Evolutionary conservation across 768 basidiomycete genomes (phyloP).

Genomic region (Boletellus emodensis): DNA sequence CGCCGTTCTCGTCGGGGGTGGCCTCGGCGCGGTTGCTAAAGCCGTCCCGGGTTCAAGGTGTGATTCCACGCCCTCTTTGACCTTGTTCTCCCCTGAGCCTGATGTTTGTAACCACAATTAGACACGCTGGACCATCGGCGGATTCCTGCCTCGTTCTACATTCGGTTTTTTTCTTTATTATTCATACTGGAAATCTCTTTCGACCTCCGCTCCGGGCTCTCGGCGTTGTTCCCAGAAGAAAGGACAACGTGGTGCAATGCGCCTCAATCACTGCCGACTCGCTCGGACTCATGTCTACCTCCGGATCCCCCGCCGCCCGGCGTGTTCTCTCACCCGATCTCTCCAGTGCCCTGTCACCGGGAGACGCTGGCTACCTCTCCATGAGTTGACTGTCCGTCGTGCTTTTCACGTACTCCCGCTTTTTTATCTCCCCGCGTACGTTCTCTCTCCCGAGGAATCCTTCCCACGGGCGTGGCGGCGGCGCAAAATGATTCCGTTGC

Average conservation of each 20-base stretch:
- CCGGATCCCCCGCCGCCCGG: conserved; percentile 59
- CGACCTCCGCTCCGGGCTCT: conserved; percentile 45
- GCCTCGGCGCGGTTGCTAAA: conserved; percentile 46
- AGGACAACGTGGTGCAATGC: conserved; percentile 37
- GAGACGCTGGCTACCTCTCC: conserved; percentile 55
- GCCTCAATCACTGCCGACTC: conserved; percentile 46
- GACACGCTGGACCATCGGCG: conserved; percentile 65
- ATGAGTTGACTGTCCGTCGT: conserved; percentile 49
- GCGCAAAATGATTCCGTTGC: conserved; percentile 61
- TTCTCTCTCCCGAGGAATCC: too few relatives aligned
- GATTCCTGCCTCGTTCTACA: conserved; percentile 50
- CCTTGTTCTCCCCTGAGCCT: background rate
- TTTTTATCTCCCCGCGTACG: too few relatives aligned
- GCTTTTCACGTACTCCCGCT: conserved; percentile 64
- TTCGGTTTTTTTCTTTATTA: conserved; percentile 46
- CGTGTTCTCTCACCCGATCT: conserved; percentile 40
- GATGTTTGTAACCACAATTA: conserved; percentile 1
- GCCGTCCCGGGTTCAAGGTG: conserved; percentile 50
- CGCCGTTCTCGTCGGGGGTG: conserved; percentile 48
- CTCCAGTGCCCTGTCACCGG: conserved; percentile 41
- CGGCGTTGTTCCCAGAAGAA: conserved; percentile 57
- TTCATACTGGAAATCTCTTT: conserved; percentile 49
- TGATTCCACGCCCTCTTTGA: background rate
- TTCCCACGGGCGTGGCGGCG: conserved; percentile 64
- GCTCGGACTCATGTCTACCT: conserved; percentile 56